Conservation (phyloP, 2,329 filamentous ascomycete genomes). For the Endoconidiophora polonica region DNA sequence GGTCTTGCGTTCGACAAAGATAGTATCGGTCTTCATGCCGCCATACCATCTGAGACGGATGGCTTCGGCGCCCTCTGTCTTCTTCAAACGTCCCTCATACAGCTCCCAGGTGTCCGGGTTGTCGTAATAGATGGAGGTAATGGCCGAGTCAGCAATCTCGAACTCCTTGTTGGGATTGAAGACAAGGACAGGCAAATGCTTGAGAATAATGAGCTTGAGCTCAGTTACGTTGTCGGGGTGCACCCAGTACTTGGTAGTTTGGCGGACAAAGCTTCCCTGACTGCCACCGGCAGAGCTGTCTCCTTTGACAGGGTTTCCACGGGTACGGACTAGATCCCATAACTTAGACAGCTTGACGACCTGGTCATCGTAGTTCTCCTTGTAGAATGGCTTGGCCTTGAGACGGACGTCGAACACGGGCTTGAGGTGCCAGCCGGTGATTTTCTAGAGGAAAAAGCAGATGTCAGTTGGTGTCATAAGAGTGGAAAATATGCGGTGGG, state of each 20-base stretch:
- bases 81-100: constrained; percentile 87
- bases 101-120: constrained; percentile 88
- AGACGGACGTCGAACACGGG: constrained; percentile 91
- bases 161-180: constrained; percentile 98
- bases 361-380: constrained; percentile 94
- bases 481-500: not conserved
- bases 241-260: constrained; percentile 99
- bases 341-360: constrained; percentile 88
- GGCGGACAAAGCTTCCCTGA: constrained; percentile 89
- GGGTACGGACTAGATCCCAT: constrained; percentile 85
- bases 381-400: constrained; percentile 95
- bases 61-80: constrained; percentile 92
- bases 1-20: constrained; percentile 95
- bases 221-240: constrained; percentile 97
- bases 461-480: constrained; percentile 14
- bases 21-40: constrained; percentile 84
- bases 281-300: constrained; percentile 80
- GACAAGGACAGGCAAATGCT: constrained; percentile 90
- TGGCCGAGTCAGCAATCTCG: constrained; percentile 74
- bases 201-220: constrained; percentile 90
- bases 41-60: constrained; percentile 96
- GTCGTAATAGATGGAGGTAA: constrained; percentile 97
- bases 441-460: constrained; percentile 46
- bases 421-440: constrained; percentile 80
- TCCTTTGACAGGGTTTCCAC: constrained; percentile 81